A percentile compares a stretch with the other conserved stretches of the same genome.
These are phyloP conservation scores for Talaromyces sp. DNA, from an alignment of 2,329 filamentous ascomycete species.

Conservation along the genomic window DNA sequence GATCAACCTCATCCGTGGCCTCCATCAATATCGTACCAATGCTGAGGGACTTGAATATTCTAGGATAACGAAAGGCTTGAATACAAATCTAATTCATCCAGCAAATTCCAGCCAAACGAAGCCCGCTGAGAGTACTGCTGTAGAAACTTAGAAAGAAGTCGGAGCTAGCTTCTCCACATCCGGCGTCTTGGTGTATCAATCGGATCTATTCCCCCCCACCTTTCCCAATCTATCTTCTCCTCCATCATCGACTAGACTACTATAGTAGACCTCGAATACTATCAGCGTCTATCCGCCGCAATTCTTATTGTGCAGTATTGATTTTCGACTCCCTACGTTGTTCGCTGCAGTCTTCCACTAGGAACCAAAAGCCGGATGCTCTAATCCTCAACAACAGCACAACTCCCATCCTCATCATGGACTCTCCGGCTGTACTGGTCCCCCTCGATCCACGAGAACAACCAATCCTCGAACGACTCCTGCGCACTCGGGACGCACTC, in stretches of 20 bases:
- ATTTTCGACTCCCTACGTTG: neutral
- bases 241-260: slow-evolving; percentile 5
- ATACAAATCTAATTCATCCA: neutral
- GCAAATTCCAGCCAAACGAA: neutral
- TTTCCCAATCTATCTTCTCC: slow-evolving; percentile 10
- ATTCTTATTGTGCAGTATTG: too few relatives aligned
- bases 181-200: neutral
- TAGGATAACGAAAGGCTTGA: neutral
- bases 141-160: neutral
- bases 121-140: neutral
- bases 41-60: neutral
- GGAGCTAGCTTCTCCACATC: slow-evolving; percentile 8
- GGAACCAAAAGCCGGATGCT: neutral
- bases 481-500: slow-evolving; percentile 57
- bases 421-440: slow-evolving; percentile 58
- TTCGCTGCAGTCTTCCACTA: neutral
- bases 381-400: neutral
- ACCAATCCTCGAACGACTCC: slow-evolving; percentile 61
- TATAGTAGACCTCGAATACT: too few relatives aligned
- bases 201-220: slow-evolving; percentile 9
- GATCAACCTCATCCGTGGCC: neutral
- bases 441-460: slow-evolving; percentile 63
- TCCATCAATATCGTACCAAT: neutral
- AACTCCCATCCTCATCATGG: slow-evolving; percentile 47
- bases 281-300: neutral